Evolutionary conservation across 2,329 filamentous ascomycete species (phyloP).

Genomic region (Apiospora pterosperma): DNA sequence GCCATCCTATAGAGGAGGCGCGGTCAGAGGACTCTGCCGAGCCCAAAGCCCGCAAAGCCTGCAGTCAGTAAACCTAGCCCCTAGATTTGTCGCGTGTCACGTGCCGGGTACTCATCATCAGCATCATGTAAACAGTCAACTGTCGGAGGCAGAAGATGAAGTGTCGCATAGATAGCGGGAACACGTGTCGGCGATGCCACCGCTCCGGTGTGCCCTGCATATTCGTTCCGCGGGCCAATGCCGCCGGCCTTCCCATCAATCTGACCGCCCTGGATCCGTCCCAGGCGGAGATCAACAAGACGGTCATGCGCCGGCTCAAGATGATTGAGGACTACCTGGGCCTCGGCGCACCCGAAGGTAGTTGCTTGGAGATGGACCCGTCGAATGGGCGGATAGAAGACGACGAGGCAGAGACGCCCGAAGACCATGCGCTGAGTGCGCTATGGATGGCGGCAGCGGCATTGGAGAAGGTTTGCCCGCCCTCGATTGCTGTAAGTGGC

Average conservation of each 20-base stretch:
- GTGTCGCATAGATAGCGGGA: constrained; percentile 31
- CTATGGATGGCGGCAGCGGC: constrained; percentile 27
- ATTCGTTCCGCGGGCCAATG: constrained; percentile 37
- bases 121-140: constrained; percentile 16
- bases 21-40: constrained; percentile 12
- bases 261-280: constrained; percentile 7
- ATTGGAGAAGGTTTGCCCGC: constrained; percentile 20
- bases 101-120: constrained; percentile 4
- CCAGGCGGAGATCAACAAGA: constrained; percentile 15
- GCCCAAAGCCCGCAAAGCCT: constrained; percentile 28
- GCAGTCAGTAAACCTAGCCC: constrained; percentile 18
- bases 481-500: constrained; percentile 17
- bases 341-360: constrained; percentile 3
- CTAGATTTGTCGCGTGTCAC: neutral
- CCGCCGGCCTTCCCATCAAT: constrained; percentile 16
- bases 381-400: constrained; percentile 12
- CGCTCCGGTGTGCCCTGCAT: constrained; percentile 34
- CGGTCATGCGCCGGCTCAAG: constrained; percentile 18
- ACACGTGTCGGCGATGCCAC: constrained; percentile 30
- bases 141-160: constrained; percentile 33
- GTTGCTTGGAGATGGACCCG: constrained; percentile 10
- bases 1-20: constrained; percentile 8
- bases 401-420: constrained; percentile 5
- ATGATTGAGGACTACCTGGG: constrained; percentile 24
- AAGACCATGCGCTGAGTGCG: constrained; percentile 6